A percentile compares a stretch with the other conserved stretches of the same genome.
Conservation (phyloP, 805 yeast genomes). For the Candida fluviatilis region DNA sequence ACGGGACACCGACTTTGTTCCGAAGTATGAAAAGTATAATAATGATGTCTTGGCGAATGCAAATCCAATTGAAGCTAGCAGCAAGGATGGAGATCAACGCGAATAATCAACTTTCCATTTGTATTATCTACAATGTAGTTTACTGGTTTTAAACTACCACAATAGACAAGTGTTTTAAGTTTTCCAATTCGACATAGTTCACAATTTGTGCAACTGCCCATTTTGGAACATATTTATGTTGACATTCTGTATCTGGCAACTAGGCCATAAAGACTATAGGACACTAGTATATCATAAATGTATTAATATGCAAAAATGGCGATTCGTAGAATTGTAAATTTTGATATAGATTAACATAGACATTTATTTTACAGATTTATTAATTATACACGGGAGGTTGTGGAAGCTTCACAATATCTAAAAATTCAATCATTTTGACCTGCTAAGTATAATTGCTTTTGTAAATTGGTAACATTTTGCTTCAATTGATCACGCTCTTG, state of each 20-base stretch:
- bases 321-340: too few relatives aligned
- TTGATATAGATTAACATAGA: too few relatives aligned
- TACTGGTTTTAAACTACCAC: background rate
- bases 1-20: conserved; percentile 28
- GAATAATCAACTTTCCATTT: background rate
- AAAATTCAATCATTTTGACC: conserved; percentile 6
- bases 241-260: too few relatives aligned
- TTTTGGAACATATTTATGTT: too few relatives aligned
- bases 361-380: background rate
- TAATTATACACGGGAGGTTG: background rate
- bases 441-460: conserved; percentile 48
- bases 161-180: background rate
- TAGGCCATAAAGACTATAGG: too few relatives aligned
- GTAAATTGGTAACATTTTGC: conserved; percentile 53
- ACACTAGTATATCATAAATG: too few relatives aligned
- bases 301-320: background rate
- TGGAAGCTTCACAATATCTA: background rate
- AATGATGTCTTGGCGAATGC: conserved; percentile 20
- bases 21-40: conserved; percentile 26
- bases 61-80: conserved; percentile 7
- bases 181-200: too few relatives aligned
- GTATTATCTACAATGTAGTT: background rate
- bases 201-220: too few relatives aligned
- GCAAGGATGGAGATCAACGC: background rate
- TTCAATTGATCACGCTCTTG: conserved; percentile 82